Percentiles rank a stretch among this genome's conserved stretches.
phyloP scores from a whole-genome alignment of 208 protist species.

The Zelonia costaricensis region DNA sequence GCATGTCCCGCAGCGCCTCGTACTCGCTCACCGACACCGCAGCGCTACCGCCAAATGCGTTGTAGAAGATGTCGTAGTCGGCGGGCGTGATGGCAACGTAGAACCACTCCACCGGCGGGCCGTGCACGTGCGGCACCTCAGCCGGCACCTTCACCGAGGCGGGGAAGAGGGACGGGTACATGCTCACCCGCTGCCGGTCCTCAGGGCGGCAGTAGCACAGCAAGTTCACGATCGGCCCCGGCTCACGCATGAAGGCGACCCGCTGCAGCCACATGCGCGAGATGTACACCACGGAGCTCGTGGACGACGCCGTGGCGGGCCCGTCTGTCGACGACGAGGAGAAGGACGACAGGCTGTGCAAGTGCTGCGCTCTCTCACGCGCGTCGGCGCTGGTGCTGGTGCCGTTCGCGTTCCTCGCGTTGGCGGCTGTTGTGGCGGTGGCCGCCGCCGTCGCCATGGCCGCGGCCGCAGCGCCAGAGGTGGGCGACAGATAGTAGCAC shows the following conservation, averaged over 20 bases:
- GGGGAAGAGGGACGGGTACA: slow-evolving; percentile 28
- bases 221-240: slow-evolving; percentile 78
- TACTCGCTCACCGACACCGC: slow-evolving; percentile 47
- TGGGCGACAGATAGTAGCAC: slow-evolving; percentile 35
- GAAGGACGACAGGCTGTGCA: not conserved
- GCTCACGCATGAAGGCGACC: slow-evolving; percentile 74
- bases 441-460: not conserved
- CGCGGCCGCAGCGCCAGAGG: not conserved
- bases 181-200: slow-evolving; percentile 16
- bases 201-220: slow-evolving; percentile 69
- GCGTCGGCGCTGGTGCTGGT: not conserved
- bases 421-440: slow-evolving; percentile 8
- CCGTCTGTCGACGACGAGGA: not conserved
- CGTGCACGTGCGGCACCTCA: slow-evolving; percentile 52
- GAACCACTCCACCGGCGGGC: slow-evolving; percentile 68
- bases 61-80: slow-evolving; percentile 74
- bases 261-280: slow-evolving; percentile 84
- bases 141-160: slow-evolving; percentile 24
- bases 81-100: slow-evolving; percentile 58
- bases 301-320: too few species aligned
- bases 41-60: slow-evolving; percentile 67
- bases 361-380: not conserved
- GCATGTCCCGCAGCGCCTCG: slow-evolving; percentile 31
- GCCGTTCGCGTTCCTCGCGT: not conserved
- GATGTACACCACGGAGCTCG: slow-evolving; percentile 51